Conservation (phyloP, 352 stramenopile species). For the Phytophthora constricta region DNA sequence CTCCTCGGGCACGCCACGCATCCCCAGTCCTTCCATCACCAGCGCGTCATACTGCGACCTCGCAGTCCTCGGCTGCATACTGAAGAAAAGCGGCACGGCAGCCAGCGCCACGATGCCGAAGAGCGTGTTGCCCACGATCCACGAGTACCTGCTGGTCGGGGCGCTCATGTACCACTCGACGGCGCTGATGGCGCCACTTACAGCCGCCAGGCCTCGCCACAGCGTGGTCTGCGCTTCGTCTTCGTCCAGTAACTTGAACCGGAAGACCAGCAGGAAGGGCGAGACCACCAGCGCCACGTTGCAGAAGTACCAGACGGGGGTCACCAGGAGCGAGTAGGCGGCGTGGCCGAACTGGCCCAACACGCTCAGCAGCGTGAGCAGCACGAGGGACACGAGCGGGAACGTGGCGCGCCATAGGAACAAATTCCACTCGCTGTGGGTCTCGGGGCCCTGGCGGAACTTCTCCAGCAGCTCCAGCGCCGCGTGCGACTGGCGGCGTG, state of each 20-base stretch:
- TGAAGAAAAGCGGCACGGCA: conserved; percentile 77
- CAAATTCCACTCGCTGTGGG: conserved; percentile 85
- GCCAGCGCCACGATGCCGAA: conserved; percentile 75
- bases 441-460: conserved; percentile 72
- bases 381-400: conserved; percentile 77
- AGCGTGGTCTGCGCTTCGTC: conserved; percentile 40
- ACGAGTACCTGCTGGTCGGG: conserved; percentile 58
- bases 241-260: conserved; percentile 55
- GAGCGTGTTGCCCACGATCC: conserved; percentile 82
- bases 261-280: conserved; percentile 80
- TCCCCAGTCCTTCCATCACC: conserved; percentile 28
- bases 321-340: conserved; percentile 75
- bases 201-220: conserved; percentile 57
- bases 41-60: conserved; percentile 61
- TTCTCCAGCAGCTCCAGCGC: conserved; percentile 74
- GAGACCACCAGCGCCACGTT: conserved; percentile 75
- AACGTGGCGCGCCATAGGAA: conserved; percentile 85
- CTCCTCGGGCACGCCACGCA: conserved; percentile 24
- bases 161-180: conserved; percentile 79
- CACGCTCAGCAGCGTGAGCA: conserved; percentile 72
- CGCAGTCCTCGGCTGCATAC: conserved; percentile 54
- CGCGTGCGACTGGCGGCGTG: conserved; percentile 40
- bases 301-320: conserved; percentile 80
- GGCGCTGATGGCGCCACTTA: conserved; percentile 56
- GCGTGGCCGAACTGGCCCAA: conserved; percentile 67